Evolutionary conservation across 305 asterid genomes (phyloP).

Genomic region (Rubia occidens): DNA sequence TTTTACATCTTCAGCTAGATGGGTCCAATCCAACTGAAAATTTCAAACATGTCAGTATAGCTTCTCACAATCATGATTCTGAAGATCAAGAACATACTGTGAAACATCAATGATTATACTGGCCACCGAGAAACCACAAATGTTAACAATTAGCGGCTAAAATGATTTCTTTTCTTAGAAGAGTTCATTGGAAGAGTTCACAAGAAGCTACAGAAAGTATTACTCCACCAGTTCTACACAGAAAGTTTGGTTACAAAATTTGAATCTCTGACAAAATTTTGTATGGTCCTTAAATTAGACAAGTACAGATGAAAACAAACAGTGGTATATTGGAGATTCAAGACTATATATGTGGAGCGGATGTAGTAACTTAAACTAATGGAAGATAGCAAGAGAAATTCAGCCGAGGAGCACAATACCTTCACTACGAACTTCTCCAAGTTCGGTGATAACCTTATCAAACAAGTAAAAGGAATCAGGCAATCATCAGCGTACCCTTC

Average conservation of each 20-base stretch:
- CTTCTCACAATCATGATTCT: background rate
- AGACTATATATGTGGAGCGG: background rate
- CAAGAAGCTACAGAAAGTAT: no score
- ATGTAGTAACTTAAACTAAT: background rate
- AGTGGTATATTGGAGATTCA: no score
- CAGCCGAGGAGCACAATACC: background rate
- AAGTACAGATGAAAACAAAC: no score
- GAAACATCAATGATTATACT: background rate
- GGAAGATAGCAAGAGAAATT: background rate
- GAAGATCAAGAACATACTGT: background rate
- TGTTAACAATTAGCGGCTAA: background rate
- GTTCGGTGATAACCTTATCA: slow-evolving; percentile 5
- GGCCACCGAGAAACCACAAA: background rate
- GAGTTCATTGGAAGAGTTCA: no score
- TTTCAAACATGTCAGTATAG: background rate
- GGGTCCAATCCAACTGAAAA: background rate
- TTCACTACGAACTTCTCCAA: slow-evolving; percentile 3
- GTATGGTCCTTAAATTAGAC: no score
- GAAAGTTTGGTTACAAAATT: no score
- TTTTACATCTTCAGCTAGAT: background rate
- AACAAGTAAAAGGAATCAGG: background rate
- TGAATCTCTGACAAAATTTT: no score
- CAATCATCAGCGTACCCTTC: background rate
- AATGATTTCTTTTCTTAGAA: no score
- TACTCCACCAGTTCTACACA: no score